These are phyloP conservation scores for Globisporangium heterothallicum DNA, from an alignment of 352 stramenopile species.

Conservation along the genomic window DNA sequence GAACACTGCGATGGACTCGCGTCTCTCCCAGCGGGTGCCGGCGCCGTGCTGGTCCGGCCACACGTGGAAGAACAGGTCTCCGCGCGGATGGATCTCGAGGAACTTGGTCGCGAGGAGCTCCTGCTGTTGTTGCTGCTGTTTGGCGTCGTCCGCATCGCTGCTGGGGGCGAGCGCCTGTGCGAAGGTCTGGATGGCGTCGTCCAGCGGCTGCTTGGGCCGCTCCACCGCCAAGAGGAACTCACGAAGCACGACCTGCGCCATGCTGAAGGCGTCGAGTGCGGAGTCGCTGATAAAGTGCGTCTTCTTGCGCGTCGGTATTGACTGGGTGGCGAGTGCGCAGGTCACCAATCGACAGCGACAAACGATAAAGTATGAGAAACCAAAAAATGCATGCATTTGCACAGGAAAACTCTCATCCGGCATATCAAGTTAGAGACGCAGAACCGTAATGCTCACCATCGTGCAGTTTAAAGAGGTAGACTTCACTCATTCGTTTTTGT, in stretches of 20 bases:
- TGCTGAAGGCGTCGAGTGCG: not conserved
- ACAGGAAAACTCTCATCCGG: too few species aligned
- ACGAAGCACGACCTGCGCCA: conserved; percentile 31
- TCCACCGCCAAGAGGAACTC: conserved; percentile 65
- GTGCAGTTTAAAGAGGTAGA: too few species aligned
- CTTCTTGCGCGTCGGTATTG: too few species aligned
- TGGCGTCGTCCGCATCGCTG: not conserved
- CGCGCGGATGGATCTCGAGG: conserved; percentile 47
- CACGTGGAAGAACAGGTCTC: conserved; percentile 50
- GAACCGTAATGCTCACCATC: too few species aligned
- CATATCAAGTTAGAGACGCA: too few species aligned
- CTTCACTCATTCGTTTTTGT: too few species aligned
- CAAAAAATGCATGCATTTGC: too few species aligned
- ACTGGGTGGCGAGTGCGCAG: too few species aligned
- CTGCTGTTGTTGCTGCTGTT: not conserved
- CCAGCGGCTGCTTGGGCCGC: conserved; percentile 52
- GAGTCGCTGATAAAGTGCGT: too few species aligned
- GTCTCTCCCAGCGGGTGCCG: conserved; percentile 50
- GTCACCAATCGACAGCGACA: too few species aligned
- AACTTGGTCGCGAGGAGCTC: conserved; percentile 23
- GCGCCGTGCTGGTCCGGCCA: conserved; percentile 55
- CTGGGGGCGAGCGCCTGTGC: conserved; percentile 16
- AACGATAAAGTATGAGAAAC: too few species aligned
- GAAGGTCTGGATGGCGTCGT: conserved; percentile 42
- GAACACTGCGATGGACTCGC: conserved; percentile 64